Evolutionary conservation across 345 rosid species (phyloP).

Genomic region (Tarenaya hassleriana): DNA sequence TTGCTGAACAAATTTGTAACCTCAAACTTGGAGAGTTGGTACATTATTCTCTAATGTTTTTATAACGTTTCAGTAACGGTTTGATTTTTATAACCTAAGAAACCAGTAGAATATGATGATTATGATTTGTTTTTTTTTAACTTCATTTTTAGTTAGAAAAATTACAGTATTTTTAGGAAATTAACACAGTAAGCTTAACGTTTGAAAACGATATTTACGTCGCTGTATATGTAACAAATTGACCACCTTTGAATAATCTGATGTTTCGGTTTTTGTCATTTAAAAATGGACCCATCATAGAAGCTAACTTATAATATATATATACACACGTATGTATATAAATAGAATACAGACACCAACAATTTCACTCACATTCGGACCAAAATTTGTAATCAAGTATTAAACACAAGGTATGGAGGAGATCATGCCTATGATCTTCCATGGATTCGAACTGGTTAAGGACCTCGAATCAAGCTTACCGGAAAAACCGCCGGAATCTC

Average conservation of each 20-base stretch:
- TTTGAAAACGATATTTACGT: constrained; percentile 4
- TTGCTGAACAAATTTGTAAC: too few species aligned
- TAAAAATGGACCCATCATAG: constrained; percentile 26
- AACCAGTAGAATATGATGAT: too few species aligned
- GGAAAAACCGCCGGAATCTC: constrained; percentile 26
- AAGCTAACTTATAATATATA: constrained; percentile 18
- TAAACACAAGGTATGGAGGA: constrained; percentile 29
- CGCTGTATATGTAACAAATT: neutral
- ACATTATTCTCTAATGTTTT: too few species aligned
- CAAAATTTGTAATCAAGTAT: neutral
- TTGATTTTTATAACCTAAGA: too few species aligned
- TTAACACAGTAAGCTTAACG: neutral
- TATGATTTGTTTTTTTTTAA: too few species aligned
- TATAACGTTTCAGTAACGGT: too few species aligned
- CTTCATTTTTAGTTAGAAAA: too few species aligned
- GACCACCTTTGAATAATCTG: constrained; percentile 12
- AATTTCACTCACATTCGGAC: neutral
- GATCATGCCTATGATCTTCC: constrained; percentile 34
- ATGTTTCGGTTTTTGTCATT: neutral
- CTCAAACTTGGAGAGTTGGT: too few species aligned
- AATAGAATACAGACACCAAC: too few species aligned
- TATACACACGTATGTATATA: neutral
- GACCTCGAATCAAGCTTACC: constrained; percentile 46
- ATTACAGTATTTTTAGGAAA: too few species aligned
- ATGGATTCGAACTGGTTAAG: constrained; percentile 41